phyloP scores from a whole-genome alignment of 1,284 basidiomycete genomes.

The Irpex sp. region DNA sequence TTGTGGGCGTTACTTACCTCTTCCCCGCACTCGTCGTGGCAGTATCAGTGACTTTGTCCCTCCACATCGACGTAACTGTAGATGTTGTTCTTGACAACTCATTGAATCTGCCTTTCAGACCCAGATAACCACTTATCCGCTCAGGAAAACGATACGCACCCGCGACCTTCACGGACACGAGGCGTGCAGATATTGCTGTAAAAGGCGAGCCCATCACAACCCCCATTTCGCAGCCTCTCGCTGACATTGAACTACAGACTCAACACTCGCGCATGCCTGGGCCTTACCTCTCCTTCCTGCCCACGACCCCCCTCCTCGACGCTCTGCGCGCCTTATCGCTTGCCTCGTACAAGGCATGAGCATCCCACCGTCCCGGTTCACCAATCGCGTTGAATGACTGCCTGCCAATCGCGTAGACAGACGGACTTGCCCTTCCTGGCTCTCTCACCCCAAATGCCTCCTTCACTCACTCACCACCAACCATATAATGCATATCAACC shows the following conservation, averaged over 20 bases:
- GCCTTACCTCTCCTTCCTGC: no score
- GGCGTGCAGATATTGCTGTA: background rate
- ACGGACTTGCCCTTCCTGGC: background rate
- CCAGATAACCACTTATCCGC: background rate
- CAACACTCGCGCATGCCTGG: background rate
- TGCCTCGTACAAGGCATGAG: background rate
- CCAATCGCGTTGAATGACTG: background rate
- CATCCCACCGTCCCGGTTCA: background rate
- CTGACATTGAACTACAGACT: background rate
- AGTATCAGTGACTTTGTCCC: background rate
- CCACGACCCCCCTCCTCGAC: background rate
- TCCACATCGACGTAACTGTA: background rate
- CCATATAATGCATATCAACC: background rate
- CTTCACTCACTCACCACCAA: background rate
- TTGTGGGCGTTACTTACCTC: conserved; percentile 2
- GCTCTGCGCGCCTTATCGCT: background rate
- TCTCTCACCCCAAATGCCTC: background rate
- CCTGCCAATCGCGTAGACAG: background rate
- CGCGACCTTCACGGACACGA: background rate
- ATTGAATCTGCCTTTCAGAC: background rate
- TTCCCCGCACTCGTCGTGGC: background rate
- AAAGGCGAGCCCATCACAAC: background rate
- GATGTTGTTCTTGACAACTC: background rate
- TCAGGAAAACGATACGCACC: background rate
- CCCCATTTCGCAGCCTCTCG: background rate